A percentile compares a stretch with the other conserved stretches of the same genome.
These are phyloP conservation scores for Fusarium continuum DNA, from an alignment of 2,329 filamentous ascomycete genomes.

Conservation along the genomic window DNA sequence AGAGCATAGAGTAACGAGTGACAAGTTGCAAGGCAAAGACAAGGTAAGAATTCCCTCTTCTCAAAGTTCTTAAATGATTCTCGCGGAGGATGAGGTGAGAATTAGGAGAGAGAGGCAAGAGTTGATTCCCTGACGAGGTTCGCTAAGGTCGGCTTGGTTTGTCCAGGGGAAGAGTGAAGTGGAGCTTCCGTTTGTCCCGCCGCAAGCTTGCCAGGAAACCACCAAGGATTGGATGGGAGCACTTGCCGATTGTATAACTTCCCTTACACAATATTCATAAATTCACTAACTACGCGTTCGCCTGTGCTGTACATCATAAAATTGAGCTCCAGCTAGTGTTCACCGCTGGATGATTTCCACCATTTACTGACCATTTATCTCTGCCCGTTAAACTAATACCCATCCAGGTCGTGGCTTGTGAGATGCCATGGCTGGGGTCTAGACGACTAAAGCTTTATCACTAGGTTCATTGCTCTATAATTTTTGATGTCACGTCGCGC, in stretches of 20 bases:
- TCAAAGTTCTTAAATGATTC: constrained; percentile 38
- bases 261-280: constrained; percentile 1
- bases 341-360: background rate
- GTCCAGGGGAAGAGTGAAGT: constrained; percentile 30
- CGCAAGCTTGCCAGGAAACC: constrained; percentile 3
- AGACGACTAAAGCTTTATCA: background rate
- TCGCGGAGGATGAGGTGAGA: constrained; percentile 39
- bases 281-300: background rate
- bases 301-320: background rate
- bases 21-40: constrained; percentile 24
- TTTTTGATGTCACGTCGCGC: constrained; percentile 4
- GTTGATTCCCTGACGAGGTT: constrained; percentile 5
- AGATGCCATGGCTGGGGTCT: background rate
- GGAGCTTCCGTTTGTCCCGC: constrained; percentile 11
- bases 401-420: constrained; percentile 15
- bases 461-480: background rate
- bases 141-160: constrained; percentile 20
- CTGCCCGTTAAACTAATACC: constrained; percentile 12
- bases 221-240: background rate
- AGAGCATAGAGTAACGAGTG: constrained; percentile 35
- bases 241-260: background rate
- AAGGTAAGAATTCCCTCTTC: constrained; percentile 42
- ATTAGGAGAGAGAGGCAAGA: constrained; percentile 36
- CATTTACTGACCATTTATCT: background rate
- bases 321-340: no score